Evolutionary conservation across 805 yeast species (phyloP), one percentile per base, ranked within the genome.

Genomic region (Brettanomyces bruxellensis): DNA sequence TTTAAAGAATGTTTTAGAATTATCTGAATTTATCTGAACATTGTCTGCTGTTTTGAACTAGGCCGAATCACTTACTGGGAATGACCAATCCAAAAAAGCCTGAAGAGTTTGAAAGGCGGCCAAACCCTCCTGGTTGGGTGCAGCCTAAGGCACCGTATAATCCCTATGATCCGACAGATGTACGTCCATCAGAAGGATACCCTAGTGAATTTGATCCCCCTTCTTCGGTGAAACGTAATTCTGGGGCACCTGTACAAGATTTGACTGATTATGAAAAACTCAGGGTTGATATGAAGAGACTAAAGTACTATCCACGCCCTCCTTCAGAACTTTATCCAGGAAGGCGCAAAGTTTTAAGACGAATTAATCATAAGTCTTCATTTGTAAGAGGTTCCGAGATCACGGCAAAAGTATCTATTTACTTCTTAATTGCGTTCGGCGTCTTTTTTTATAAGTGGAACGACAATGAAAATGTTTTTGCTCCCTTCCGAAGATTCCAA

Each of bases 111-210:
- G 76, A 78, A 40, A 72, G 89, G 66, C 68, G 86, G 47, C 83
- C 90, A 3, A 80, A 84, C 55, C 90, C 93, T 3, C 74, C 75
- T 5, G 89, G 88, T 0, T 84, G 93, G 93, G 73, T 74, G 0
- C 86, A 80, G 1, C 95, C 95, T 8, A 77, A 73, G 51, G 91
- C 90, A 1, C 93, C 93, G 1, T 87, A 85, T 60, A 86, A 86
- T 55, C 95, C 95, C 5, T 87, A 80, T 57, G 95, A 86, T 58
- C 84, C 90, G 0, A 65, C 75, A 1, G 95, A 86, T 58, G 59
- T 68, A 38, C 70, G 95, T 41, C 95, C 95, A 0, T 76, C 95
- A 0, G 80, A 81, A 58, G 95, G 95, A 2, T 86, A 87, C 52
- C 95, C 95, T 1, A 81, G 89, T 25, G 95, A 86, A 60, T 87